Evolutionary conservation across 495 filamentous ascomycete species (phyloP).

Genomic region (Alectoria sarmentosa): DNA sequence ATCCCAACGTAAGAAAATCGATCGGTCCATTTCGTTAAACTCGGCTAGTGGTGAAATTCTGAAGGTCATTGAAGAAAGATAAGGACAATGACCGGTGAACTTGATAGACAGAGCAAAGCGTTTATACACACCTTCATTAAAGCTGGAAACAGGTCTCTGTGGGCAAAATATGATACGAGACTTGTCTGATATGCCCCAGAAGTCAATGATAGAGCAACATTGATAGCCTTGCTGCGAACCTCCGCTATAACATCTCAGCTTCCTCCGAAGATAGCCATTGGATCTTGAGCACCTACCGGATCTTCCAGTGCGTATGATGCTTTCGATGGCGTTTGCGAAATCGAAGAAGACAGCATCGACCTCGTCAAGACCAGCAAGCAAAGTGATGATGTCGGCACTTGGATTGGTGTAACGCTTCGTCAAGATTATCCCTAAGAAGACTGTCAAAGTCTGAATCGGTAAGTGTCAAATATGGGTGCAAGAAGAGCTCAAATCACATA

Average conservation of each 20-base stretch:
- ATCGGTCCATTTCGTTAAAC: background rate
- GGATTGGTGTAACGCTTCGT: slow-evolving; percentile 92
- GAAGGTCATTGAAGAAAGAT: background rate
- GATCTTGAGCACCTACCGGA: slow-evolving; percentile 46
- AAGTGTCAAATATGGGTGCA: slow-evolving; percentile 31
- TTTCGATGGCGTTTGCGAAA: slow-evolving; percentile 77
- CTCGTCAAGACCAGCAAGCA: slow-evolving; percentile 80
- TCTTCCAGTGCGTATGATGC: slow-evolving; percentile 70
- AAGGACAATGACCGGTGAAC: background rate
- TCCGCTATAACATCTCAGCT: slow-evolving; percentile 45
- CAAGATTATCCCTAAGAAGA: slow-evolving; percentile 73
- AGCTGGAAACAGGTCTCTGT: slow-evolving; percentile 87
- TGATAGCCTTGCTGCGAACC: slow-evolving; percentile 69
- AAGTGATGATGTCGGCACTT: slow-evolving; percentile 86
- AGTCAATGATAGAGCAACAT: slow-evolving; percentile 74
- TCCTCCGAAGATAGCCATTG: slow-evolving; percentile 8
- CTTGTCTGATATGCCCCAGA: slow-evolving; percentile 92
- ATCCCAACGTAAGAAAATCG: background rate
- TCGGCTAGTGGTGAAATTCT: background rate
- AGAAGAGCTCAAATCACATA: slow-evolving; percentile 38
- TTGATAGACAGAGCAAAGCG: background rate
- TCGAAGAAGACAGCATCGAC: slow-evolving; percentile 81
- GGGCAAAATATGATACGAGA: slow-evolving; percentile 89
- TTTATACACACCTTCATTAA: slow-evolving; percentile 71
- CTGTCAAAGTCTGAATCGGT: slow-evolving; percentile 71